These are phyloP conservation scores for Aspergillus glaucus DNA, from an alignment of 2,329 filamentous ascomycete genomes.

Conservation along the genomic window DNA sequence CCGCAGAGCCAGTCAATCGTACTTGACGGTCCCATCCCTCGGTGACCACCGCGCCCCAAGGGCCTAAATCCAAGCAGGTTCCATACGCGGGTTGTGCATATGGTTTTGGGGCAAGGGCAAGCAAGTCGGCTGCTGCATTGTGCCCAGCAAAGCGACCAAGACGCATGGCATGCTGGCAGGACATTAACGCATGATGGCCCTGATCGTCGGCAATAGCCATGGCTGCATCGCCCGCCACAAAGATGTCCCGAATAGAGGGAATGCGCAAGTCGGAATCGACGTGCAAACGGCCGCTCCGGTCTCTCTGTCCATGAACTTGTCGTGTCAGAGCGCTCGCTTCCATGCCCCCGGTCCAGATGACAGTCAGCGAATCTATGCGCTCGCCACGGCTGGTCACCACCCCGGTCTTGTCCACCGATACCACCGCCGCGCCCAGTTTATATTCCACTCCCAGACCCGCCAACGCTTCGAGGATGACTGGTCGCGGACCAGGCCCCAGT, in stretches of 20 bases:
- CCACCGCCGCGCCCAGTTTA: conserved; percentile 22
- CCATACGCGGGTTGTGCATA: conserved; percentile 29
- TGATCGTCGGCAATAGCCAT: conserved; percentile 12
- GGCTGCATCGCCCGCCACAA: conserved; percentile 33
- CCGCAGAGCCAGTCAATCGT: conserved; percentile 18
- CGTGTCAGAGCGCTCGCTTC: conserved; percentile 26
- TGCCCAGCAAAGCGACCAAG: conserved; percentile 31
- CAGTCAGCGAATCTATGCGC: conserved; percentile 27
- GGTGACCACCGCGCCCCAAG: conserved; percentile 16
- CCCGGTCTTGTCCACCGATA: conserved; percentile 16
- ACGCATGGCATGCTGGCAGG: conserved; percentile 34
- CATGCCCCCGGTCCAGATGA: conserved; percentile 35
- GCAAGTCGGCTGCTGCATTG: conserved; percentile 30
- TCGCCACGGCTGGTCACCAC: conserved; percentile 26
- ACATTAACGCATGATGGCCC: conserved; percentile 30
- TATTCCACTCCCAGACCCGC: conserved; percentile 21
- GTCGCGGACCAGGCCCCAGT: conserved; percentile 28
- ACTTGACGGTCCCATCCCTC: conserved; percentile 29
- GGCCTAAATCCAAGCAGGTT: conserved; percentile 34
- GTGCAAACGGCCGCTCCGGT: not conserved
- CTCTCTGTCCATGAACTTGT: conserved; percentile 20
- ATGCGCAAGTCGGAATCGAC: not conserved
- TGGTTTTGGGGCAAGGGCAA: conserved; percentile 13
- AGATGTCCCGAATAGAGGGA: conserved; percentile 11
- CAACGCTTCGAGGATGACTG: conserved; percentile 27